A percentile compares a stretch with the other conserved stretches of the same genome.
Conservation (phyloP, 2,329 filamentous ascomycete genomes). For the Nemania bipapillata region DNA sequence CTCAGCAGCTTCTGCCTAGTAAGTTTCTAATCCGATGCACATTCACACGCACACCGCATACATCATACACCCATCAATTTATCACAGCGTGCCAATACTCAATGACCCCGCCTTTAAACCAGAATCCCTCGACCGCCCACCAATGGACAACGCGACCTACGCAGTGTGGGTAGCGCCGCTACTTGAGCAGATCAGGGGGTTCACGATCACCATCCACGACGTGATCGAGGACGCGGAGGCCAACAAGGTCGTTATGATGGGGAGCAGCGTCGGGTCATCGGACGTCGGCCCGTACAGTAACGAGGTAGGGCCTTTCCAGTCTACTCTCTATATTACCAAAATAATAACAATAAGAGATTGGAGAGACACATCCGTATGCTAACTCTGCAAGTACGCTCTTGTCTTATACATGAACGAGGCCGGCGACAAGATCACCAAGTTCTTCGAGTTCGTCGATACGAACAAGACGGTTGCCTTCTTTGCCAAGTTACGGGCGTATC, state of each 20-base stretch:
- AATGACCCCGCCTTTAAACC: neutral
- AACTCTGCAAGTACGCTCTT: constrained; percentile 36
- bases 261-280: constrained; percentile 35
- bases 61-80: no score
- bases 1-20: constrained; percentile 30
- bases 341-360: neutral
- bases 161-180: constrained; percentile 10
- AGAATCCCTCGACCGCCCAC: constrained; percentile 31
- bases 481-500: constrained; percentile 24
- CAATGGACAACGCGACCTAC: constrained; percentile 32
- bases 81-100: neutral
- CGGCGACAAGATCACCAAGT: constrained; percentile 37
- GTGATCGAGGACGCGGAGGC: constrained; percentile 36
- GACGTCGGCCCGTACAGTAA: constrained; percentile 39
- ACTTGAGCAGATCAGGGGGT: constrained; percentile 25
- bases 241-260: constrained; percentile 43
- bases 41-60: no score
- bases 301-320: constrained; percentile 22
- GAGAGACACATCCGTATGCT: neutral
- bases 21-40: neutral
- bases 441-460: constrained; percentile 36
- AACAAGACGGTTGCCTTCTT: constrained; percentile 28
- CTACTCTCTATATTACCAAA: neutral
- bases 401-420: constrained; percentile 41
- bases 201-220: constrained; percentile 29